These are phyloP conservation scores for Naganishia cerealis DNA, from an alignment of 1,284 basidiomycete genomes.

Conservation along the genomic window DNA sequence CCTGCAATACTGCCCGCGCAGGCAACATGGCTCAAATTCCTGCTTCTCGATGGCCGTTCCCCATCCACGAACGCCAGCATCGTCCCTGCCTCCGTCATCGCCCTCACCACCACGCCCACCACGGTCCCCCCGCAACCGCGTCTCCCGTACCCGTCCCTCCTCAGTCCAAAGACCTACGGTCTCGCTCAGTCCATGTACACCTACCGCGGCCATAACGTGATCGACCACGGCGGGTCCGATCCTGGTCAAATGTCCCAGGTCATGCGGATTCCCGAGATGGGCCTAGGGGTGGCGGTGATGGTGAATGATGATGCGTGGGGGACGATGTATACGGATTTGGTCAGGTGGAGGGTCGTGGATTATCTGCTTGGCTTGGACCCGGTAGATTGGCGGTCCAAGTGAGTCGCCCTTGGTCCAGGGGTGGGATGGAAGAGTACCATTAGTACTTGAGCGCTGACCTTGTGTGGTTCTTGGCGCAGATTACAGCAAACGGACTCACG, in stretches of 20 bases:
- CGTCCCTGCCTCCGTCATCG: slow-evolving; percentile 37
- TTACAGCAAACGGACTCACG: neutral
- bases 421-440: neutral
- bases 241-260: slow-evolving; percentile 35
- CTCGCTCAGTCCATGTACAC: slow-evolving; percentile 29
- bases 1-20: slow-evolving; percentile 13
- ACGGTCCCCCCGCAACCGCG: neutral
- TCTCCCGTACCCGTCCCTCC: neutral
- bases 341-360: slow-evolving; percentile 36
- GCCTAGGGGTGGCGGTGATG: slow-evolving; percentile 34
- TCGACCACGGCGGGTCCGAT: slow-evolving; percentile 35
- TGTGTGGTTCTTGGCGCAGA: neutral
- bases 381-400: slow-evolving; percentile 32
- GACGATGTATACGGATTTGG: slow-evolving; percentile 33
- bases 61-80: slow-evolving; percentile 34
- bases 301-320: slow-evolving; percentile 37
- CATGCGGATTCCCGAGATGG: slow-evolving; percentile 33
- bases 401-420: neutral
- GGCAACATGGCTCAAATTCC: slow-evolving; percentile 30
- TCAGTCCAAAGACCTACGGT: slow-evolving; percentile 33
- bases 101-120: slow-evolving; percentile 21
- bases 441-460: neutral
- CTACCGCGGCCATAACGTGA: slow-evolving; percentile 35
- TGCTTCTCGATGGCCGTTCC: slow-evolving; percentile 30
- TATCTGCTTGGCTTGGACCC: slow-evolving; percentile 34